Base-by-base conservation (phyloP, 495 filamentous ascomycete species). In the Tuber aestivum region DNA sequence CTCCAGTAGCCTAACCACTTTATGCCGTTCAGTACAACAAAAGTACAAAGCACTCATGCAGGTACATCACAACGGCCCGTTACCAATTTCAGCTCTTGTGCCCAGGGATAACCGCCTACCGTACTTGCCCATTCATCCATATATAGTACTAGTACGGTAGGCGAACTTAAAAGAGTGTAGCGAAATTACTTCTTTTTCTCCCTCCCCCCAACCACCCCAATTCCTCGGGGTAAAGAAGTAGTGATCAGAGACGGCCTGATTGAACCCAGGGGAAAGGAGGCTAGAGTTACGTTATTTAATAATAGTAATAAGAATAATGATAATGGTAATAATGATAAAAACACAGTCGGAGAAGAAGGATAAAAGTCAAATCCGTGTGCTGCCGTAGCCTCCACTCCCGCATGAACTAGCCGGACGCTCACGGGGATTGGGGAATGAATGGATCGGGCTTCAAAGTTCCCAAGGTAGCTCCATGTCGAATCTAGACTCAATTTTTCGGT, bases 1-100 rank as follows among this genome's bases (percentile, higher is more conserved):
- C 27, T 8, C 27, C 10, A 18, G 14, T 65, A 14, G 56, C 56
- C 56, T 0, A 35, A 35, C 56, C 27, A 35, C 18, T 35, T n/a
- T 65, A 48, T 75, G 37, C 68, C 40, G 68, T 70, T 37, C 32
- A 35, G 48, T 70, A 27, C 21, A 27, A 32, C 38, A 72, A 72
- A 44, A 38, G 40, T 69, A 71, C 65, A 78, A 72, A 41, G 41
- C 68, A 70, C 77, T 73, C 65, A 79, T 79, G 78, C 78, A 78
- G 76, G 77, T 78, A 78, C 50, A 27, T 9, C n/a, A n/a, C 75
- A 79, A 74, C 56, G 72, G 70, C 76, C 70, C 48, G 44, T 75
- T 42, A 76, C 72, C 56, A 50, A 77, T 72, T 44, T 73, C 50
- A 48, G 21, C 27, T 56, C 32, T 41, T 72, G 70, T 77, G 70